phyloP scores from a whole-genome alignment of 2,329 filamentous ascomycete genomes.

The Penicillium sp. region DNA sequence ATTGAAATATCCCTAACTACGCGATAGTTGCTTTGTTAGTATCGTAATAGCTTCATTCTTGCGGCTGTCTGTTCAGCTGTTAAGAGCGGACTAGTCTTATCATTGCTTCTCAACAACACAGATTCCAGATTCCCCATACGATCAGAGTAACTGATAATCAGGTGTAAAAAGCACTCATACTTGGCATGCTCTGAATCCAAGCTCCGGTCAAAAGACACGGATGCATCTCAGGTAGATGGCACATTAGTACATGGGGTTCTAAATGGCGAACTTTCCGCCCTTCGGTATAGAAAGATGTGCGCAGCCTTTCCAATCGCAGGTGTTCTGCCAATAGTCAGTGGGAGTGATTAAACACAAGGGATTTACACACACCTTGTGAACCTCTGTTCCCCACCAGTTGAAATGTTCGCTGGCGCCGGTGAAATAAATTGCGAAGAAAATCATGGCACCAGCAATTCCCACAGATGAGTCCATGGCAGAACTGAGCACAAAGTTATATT shows the following conservation, averaged over 20 bases:
- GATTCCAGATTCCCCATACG: background rate
- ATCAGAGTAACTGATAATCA: background rate
- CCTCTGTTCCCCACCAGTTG: conserved; percentile 23
- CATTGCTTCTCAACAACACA: background rate
- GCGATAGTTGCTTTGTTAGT: background rate
- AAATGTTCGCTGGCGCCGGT: conserved; percentile 18
- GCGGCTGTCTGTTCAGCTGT: background rate
- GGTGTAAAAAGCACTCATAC: background rate
- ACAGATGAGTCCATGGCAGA: conserved; percentile 51
- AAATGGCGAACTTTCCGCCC: conserved; percentile 13
- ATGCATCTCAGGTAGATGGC: background rate
- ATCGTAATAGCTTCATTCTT: background rate
- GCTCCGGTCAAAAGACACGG: background rate
- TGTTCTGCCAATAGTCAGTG: conserved; percentile 12
- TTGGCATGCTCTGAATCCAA: background rate
- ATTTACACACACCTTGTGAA: conserved; percentile 16
- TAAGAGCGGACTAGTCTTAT: background rate
- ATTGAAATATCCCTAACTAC: background rate
- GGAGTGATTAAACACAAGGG: background rate
- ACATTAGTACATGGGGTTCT: background rate
- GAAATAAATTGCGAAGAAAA: conserved; percentile 24
- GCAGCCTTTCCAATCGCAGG: conserved; percentile 21
- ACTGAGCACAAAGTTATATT: conserved; percentile 64
- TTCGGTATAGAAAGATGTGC: conserved; percentile 13
- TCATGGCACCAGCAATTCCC: conserved; percentile 21